Conservation (phyloP, 2,329 filamentous ascomycete species). For the Cercospora sp. region DNA sequence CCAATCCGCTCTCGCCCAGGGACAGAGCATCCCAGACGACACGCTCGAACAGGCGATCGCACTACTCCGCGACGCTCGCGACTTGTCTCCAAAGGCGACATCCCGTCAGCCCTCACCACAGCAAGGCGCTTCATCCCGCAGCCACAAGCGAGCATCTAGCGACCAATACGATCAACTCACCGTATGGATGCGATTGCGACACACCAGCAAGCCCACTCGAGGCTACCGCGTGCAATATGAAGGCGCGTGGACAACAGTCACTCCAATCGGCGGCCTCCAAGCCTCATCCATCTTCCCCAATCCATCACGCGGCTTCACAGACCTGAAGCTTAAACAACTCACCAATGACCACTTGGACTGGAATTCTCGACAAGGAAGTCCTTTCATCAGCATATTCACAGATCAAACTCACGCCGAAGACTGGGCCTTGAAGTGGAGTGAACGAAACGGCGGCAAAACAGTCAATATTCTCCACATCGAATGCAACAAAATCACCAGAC, state of each 20-base stretch:
- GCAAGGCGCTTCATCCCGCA: neutral
- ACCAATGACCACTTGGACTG: conserved; percentile 20
- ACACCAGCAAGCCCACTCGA: conserved; percentile 14
- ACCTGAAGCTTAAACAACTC: conserved; percentile 16
- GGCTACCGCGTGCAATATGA: conserved; percentile 20
- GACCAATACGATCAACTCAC: conserved; percentile 17
- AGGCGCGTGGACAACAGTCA: conserved; percentile 16
- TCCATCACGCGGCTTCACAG: conserved; percentile 15
- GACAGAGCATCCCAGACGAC: conserved; percentile 7
- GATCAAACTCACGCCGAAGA: conserved; percentile 13
- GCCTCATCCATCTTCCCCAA: conserved; percentile 17
- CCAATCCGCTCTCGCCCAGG: conserved; percentile 11
- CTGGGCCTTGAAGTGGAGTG: conserved; percentile 19
- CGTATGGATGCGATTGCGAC: conserved; percentile 22
- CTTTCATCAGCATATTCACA: conserved; percentile 21
- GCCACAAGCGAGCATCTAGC: conserved; percentile 11
- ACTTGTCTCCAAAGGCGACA: conserved; percentile 3
- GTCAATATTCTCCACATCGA: conserved; percentile 12
- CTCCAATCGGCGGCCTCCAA: conserved; percentile 16
- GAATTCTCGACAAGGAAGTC: conserved; percentile 13
- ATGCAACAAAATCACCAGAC: conserved; percentile 19
- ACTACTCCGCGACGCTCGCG: conserved; percentile 8
- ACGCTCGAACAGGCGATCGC: conserved; percentile 16
- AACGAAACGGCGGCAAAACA: conserved; percentile 11
- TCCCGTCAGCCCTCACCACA: conserved; percentile 7